Conservation (phyloP, 331 rosid species). For the Stylosanthes scabra region DNA sequence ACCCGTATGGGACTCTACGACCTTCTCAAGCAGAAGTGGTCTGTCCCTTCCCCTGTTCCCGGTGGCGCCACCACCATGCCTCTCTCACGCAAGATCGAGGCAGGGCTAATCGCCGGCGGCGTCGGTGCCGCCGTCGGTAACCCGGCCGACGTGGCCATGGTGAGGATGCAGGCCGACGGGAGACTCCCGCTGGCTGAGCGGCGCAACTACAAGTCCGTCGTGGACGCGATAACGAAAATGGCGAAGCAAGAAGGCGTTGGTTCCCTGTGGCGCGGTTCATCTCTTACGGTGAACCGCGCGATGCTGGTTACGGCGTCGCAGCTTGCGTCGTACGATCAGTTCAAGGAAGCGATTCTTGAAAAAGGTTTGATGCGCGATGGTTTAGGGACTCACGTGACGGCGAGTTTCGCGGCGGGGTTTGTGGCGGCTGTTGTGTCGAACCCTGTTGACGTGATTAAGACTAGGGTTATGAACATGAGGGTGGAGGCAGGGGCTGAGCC, state of each 20-base stretch:
- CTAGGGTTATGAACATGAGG: conserved; percentile 87
- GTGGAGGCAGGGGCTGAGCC: conserved; percentile 68
- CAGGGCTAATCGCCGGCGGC: conserved; percentile 75
- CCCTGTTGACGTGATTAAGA: conserved; percentile 83
- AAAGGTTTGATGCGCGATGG: conserved; percentile 70
- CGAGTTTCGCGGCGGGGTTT: conserved; percentile 82
- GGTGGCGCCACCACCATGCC: conserved; percentile 53
- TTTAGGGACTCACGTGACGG: conserved; percentile 82
- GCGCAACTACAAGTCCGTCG: conserved; percentile 71
- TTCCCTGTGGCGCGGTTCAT: conserved; percentile 84
- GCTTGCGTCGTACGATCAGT: conserved; percentile 74
- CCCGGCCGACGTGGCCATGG: conserved; percentile 91
- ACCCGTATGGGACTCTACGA: conserved; percentile 92
- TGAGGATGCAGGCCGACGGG: conserved; percentile 88
- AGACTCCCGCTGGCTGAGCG: conserved; percentile 71
- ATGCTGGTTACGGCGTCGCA: conserved; percentile 90
- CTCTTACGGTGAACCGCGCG: conserved; percentile 81
- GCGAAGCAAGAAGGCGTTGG: conserved; percentile 62
- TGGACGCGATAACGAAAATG: conserved; percentile 73
- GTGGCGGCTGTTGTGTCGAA: conserved; percentile 84
- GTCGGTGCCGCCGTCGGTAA: conserved; percentile 75
- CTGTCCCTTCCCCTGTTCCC: conserved; percentile 56
- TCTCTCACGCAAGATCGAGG: conserved; percentile 52
- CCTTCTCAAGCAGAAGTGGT: conserved; percentile 67
- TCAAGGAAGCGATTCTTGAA: conserved; percentile 67